phyloP scores from a whole-genome alignment of 805 yeast species.

The Starmera quercuum region DNA sequence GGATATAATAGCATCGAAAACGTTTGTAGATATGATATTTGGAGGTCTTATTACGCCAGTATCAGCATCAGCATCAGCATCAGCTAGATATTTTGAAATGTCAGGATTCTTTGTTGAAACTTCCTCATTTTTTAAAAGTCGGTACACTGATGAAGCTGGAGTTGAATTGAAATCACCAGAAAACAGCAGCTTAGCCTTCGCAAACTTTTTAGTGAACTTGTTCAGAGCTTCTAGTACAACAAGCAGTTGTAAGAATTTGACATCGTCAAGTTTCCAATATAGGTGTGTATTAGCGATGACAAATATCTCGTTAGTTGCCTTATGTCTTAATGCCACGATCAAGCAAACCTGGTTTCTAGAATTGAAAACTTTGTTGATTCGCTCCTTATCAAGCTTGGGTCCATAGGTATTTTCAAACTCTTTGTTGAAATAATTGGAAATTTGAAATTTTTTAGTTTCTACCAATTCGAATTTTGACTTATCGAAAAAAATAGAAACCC shows the following conservation, averaged over 20 bases:
- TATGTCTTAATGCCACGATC: conserved; percentile 41
- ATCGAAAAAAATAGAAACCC: conserved; percentile 50
- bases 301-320: conserved; percentile 27
- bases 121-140: conserved; percentile 29
- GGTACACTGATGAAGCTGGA: conserved; percentile 40
- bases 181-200: conserved; percentile 31
- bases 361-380: conserved; percentile 27
- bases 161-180: conserved; percentile 53
- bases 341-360: conserved; percentile 51
- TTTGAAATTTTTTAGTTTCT: conserved; percentile 25
- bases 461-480: conserved; percentile 35
- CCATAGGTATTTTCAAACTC: conserved; percentile 5
- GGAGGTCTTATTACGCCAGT: conserved; percentile 16
- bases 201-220: conserved; percentile 20
- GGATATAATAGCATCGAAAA: conserved; percentile 20
- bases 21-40: conserved; percentile 19
- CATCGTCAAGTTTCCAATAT: conserved; percentile 53
- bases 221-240: conserved; percentile 29
- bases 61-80: not conserved
- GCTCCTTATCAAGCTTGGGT: conserved; percentile 4
- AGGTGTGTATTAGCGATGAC: conserved; percentile 53
- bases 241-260: conserved; percentile 46
- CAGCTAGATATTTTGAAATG: conserved; percentile 4
- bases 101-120: conserved; percentile 19
- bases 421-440: conserved; percentile 13